Evolutionary conservation across 148 eudicot genomes (phyloP), one percentile per base, ranked within the genome.

Genomic region (Chenopodium suecicum): DNA sequence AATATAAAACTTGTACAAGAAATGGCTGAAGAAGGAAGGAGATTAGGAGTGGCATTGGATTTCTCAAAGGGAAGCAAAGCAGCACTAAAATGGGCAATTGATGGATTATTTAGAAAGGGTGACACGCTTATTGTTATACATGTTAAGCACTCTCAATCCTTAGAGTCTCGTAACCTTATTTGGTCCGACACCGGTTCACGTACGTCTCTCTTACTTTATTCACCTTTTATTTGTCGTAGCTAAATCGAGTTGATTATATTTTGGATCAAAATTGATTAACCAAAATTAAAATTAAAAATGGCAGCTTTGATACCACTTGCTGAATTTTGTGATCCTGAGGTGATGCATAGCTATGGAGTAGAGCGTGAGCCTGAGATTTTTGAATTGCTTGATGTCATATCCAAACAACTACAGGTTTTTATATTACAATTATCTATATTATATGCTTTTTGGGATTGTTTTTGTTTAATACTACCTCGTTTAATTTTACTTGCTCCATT

Each of bases 21-120:
- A 74, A 76, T 75, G 65, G 74, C 44, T 11, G 70, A 11, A 0
- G 32, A 65, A 79, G 90, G 81, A 22, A 85, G 89, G 70, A 82
- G 79, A 25, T 73, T 89, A 44, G 91, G 91, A 7, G 76, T 86
- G 23, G 88, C 88, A n/a, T 76, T 89, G 82, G 91, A 89, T 58
- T 89, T 86, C 80, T 89, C 91, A 66, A 70, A 77, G 27, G 89
- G 89, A 81, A 87, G 91, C 82, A 87, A 86, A 76, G 73, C 65
- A 27, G 91, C 89, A n/a, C n/a, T 87, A 64, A 85, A 87, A 64
- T 87, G 91, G 91, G 91, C 88, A 25, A 56, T 82, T 23, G 80
- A 85, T 48, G 77, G 75, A 10, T n/a, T 89, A 6, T 56, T 87
- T 1, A 56, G 14, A 54, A 85, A 77, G 16, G 84, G 80, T 0